A percentile compares a stretch with the other conserved stretches of the same genome.
Evolutionary conservation across 495 filamentous ascomycete genomes (phyloP).

Genomic region (Lasiosphaeria ovina): DNA sequence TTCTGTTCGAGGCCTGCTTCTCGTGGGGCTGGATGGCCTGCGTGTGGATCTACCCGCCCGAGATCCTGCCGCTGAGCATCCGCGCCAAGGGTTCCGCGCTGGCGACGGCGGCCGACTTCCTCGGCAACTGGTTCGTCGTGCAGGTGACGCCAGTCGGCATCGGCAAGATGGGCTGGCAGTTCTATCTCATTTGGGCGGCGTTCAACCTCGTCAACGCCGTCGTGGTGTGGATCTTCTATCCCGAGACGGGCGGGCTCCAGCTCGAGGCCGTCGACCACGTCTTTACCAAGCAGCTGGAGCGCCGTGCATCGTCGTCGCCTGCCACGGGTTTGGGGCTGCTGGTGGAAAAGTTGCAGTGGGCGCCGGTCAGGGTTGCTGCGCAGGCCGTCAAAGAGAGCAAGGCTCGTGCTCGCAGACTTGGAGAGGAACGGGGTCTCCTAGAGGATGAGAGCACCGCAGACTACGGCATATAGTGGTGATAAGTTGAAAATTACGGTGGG

Average conservation of each 20-base stretch:
- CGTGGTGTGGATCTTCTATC: constrained; percentile 61
- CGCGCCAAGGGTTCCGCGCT: constrained; percentile 64
- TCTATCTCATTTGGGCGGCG: constrained; percentile 53
- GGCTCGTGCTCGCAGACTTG: not conserved
- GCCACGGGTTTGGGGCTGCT: constrained; percentile 5
- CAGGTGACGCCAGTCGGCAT: constrained; percentile 50
- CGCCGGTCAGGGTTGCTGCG: constrained; percentile 22
- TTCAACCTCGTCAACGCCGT: constrained; percentile 60
- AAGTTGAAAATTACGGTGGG: not conserved
- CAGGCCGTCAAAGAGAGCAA: constrained; percentile 18
- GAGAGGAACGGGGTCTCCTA: constrained; percentile 10
- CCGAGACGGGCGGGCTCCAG: constrained; percentile 54
- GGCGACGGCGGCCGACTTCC: constrained; percentile 61
- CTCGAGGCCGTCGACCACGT: constrained; percentile 51
- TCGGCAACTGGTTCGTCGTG: constrained; percentile 50
- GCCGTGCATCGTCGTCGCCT: not conserved
- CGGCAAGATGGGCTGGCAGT: constrained; percentile 44
- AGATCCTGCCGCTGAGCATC: constrained; percentile 64
- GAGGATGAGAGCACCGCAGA: constrained; percentile 3
- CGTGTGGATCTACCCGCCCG: constrained; percentile 56
- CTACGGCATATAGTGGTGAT: not conserved
- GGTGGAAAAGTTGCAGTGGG: constrained; percentile 22
- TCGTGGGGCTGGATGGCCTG: constrained; percentile 40
- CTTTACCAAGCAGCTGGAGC: constrained; percentile 40
- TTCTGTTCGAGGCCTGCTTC: constrained; percentile 45